Base-by-base conservation (phyloP, 2,329 filamentous ascomycete species). In the Aspergillus ochraceus region DNA sequence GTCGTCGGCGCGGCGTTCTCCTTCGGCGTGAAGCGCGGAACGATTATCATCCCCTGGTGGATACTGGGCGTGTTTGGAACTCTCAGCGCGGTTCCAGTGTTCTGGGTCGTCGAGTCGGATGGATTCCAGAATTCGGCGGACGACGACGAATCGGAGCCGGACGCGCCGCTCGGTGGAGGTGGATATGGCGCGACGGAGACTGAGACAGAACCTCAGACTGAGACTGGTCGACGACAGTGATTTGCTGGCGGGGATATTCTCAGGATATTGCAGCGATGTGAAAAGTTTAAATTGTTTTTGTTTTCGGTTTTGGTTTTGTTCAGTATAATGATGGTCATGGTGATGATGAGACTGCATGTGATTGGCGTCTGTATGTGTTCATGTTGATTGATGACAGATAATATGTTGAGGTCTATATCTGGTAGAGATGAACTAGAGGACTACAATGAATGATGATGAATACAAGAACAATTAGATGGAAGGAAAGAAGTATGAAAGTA, bases 1-100 rank as follows among this genome's bases (percentile, higher is more conserved):
- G 74, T 89, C 36, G 84, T 87, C 0, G 94, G 94, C 0, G 78
- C 82, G 1, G 81, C 88, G 0, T 97, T 97, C 70, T 89, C 87
- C 0, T 86, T 85, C 77, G 94, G 94, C 1, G 86, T 92, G 1
- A 85, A 90, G 68, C 79, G 83, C 30, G 91, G 91, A 0, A 94
- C 91, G 71, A 82, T 95, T 30, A 85, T 96, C 54, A 79, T 90
- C 0, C 89, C 93, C 0, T 97, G 91, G 85, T 96, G 90, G 87
- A 81, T 89, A 4, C 80, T 97, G n/a, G 83, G 86, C 0, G 67
- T 78, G 0, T 79, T 96, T 49, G 84, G 87, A 0, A 62, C 85
- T 0, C 52, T 92, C 1, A 90, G 90, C 19, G 86, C 86, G 0
- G 74, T 96, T 2, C 90, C 92, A 0, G 85, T 90, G 0, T 91